These are phyloP conservation scores for Apiospora phragmitis DNA, from an alignment of 2,329 filamentous ascomycete genomes.

Conservation along the genomic window DNA sequence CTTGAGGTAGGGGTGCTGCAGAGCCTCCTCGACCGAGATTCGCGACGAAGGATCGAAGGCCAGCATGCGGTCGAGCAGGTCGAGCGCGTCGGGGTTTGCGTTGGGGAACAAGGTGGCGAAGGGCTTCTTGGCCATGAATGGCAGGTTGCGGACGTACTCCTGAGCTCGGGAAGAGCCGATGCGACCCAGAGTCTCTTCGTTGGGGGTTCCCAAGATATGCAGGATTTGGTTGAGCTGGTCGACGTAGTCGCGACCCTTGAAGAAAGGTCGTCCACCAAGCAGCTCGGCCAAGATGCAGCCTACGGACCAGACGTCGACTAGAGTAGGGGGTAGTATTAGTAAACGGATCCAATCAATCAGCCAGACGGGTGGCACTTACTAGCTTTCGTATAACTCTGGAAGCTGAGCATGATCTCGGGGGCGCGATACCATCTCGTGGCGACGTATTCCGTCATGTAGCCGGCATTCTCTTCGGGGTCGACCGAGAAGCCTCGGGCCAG, in stretches of 20 bases:
- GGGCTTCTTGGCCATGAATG: slow-evolving; percentile 89
- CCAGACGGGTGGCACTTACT: slow-evolving; percentile 62
- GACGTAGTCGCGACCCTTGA: slow-evolving; percentile 98
- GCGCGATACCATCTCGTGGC: slow-evolving; percentile 94
- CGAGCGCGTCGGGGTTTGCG: slow-evolving; percentile 93
- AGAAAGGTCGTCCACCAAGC: slow-evolving; percentile 93
- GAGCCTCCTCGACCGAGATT: slow-evolving; percentile 90
- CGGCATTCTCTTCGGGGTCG: slow-evolving; percentile 96
- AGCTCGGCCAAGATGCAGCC: slow-evolving; percentile 97
- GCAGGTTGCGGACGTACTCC: slow-evolving; percentile 96
- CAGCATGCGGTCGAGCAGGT: slow-evolving; percentile 95
- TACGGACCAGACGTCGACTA: slow-evolving; percentile 98
- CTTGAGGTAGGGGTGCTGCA: slow-evolving; percentile 93
- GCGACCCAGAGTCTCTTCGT: slow-evolving; percentile 88
- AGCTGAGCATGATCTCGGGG: slow-evolving; percentile 98
- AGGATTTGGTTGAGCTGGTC: slow-evolving; percentile 99
- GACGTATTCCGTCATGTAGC: slow-evolving; percentile 99
- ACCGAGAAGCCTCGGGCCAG: slow-evolving; percentile 95
- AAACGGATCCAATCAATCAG: background rate
- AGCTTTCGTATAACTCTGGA: slow-evolving; percentile 99
- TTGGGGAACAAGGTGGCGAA: slow-evolving; percentile 89
- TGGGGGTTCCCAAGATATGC: slow-evolving; percentile 94
- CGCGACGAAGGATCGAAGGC: slow-evolving; percentile 93
- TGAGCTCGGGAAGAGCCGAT: slow-evolving; percentile 95
- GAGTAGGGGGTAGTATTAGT: background rate